Percentiles rank a stretch among this genome's conserved stretches.
phyloP scores from a whole-genome alignment of 768 basidiomycete species.

The Sarcodon aspratus region DNA sequence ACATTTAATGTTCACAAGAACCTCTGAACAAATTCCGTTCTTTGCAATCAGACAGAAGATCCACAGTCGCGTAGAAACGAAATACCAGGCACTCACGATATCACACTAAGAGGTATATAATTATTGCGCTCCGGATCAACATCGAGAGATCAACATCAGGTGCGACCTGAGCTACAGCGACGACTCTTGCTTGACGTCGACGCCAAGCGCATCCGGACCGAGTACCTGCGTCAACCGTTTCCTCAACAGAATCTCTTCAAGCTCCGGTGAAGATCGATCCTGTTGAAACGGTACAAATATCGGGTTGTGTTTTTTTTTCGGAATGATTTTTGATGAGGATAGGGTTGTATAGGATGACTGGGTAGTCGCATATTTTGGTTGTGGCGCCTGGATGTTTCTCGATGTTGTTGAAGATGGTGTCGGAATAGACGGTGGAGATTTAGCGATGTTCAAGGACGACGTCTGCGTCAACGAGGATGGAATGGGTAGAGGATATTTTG shows the following conservation, averaged over 20 bases:
- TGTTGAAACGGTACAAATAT: conserved; percentile 43
- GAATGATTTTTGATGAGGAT: not conserved
- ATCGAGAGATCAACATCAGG: not conserved
- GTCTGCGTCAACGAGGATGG: conserved; percentile 17
- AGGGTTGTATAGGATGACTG: not conserved
- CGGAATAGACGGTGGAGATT: conserved; percentile 4
- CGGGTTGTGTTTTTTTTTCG: not conserved
- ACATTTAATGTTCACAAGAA: too few species aligned
- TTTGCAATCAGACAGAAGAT: too few species aligned
- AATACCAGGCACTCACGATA: too few species aligned
- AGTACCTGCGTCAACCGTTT: conserved; percentile 20
- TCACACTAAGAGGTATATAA: not conserved
- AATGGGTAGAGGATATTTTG: conserved; percentile 32
- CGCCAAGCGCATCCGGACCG: not conserved
- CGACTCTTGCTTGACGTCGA: not conserved
- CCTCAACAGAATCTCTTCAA: conserved; percentile 31
- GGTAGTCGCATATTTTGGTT: conserved; percentile 13
- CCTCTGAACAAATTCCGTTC: too few species aligned
- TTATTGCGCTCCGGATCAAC: not conserved
- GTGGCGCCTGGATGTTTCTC: conserved; percentile 12
- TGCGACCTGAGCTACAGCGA: not conserved
- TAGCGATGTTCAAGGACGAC: conserved; percentile 1
- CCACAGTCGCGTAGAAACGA: too few species aligned
- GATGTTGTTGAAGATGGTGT: conserved; percentile 7
- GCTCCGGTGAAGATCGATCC: conserved; percentile 43